These are phyloP conservation scores for Colletotrichum cereale DNA, from an alignment of 2,329 filamentous ascomycete species.

Conservation along the genomic window DNA sequence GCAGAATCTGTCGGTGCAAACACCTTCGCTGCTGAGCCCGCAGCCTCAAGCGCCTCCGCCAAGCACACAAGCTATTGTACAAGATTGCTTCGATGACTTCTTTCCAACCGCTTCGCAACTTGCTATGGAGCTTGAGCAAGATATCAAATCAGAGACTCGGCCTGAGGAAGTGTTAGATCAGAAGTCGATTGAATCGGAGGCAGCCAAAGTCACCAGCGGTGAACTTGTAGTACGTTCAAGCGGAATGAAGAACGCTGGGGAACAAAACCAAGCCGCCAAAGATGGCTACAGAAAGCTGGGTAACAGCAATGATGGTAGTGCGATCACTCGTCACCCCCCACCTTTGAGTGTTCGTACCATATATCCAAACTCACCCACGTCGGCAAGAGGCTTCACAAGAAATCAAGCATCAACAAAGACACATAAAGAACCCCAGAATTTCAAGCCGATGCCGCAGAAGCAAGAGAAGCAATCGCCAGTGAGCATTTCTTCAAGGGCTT, in stretches of 20 bases:
- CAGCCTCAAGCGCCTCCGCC: constrained; percentile 45
- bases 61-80: constrained; percentile 67
- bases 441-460: neutral
- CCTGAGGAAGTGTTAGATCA: neutral
- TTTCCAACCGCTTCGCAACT: constrained; percentile 70
- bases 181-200: too few relatives aligned
- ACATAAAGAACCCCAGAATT: neutral
- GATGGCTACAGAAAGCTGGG: neutral
- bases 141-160: constrained; percentile 26
- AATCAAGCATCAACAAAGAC: neutral
- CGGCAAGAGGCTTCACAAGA: neutral
- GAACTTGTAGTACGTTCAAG: neutral
- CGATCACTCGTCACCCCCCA: too few relatives aligned
- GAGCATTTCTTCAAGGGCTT: neutral
- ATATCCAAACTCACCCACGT: neutral
- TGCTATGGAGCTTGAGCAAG: constrained; percentile 63
- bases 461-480: neutral
- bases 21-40: neutral
- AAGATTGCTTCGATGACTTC: constrained; percentile 63
- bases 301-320: neutral
- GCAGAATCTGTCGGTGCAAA: neutral
- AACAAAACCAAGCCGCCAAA: neutral
- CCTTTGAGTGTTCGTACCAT: neutral
- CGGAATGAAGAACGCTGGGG: too few relatives aligned
- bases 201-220: neutral